Conservation (phyloP, 2,329 filamentous ascomycete species). For the Venturia aucupariae region DNA sequence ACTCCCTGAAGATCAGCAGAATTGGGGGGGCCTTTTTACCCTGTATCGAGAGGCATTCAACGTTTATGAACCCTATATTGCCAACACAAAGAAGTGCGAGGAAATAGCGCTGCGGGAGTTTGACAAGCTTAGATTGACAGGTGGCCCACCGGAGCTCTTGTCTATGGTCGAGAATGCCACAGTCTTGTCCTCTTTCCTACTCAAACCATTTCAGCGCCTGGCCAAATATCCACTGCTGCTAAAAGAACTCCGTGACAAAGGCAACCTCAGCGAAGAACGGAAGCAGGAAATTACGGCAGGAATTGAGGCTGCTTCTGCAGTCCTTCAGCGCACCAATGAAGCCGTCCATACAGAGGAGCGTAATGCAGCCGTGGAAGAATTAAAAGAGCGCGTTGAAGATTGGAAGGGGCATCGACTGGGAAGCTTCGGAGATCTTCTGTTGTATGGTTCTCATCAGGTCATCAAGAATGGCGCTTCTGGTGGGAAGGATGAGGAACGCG, state of each 20-base stretch:
- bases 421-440: constrained; percentile 79
- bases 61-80: constrained; percentile 94
- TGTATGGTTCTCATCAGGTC: constrained; percentile 86
- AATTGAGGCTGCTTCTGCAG: constrained; percentile 71
- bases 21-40: constrained; percentile 91
- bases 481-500: constrained; percentile 75
- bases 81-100: constrained; percentile 88
- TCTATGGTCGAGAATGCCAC: constrained; percentile 80
- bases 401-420: constrained; percentile 93
- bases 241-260: constrained; percentile 80
- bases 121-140: constrained; percentile 71
- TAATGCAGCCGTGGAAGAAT: constrained; percentile 71
- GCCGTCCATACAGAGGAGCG: constrained; percentile 84
- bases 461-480: constrained; percentile 70
- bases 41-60: constrained; percentile 78
- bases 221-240: constrained; percentile 90
- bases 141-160: constrained; percentile 50
- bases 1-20: constrained; percentile 63
- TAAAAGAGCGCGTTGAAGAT: constrained; percentile 78
- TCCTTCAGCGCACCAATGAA: constrained; percentile 78
- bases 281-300: constrained; percentile 66
- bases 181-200: constrained; percentile 79
- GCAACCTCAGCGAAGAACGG: constrained; percentile 58
- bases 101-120: constrained; percentile 76
- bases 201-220: constrained; percentile 93